Percentiles rank a stretch among this genome's conserved stretches.
phyloP scores from a whole-genome alignment of 2,329 filamentous ascomycete genomes.

The Phoma sp. region DNA sequence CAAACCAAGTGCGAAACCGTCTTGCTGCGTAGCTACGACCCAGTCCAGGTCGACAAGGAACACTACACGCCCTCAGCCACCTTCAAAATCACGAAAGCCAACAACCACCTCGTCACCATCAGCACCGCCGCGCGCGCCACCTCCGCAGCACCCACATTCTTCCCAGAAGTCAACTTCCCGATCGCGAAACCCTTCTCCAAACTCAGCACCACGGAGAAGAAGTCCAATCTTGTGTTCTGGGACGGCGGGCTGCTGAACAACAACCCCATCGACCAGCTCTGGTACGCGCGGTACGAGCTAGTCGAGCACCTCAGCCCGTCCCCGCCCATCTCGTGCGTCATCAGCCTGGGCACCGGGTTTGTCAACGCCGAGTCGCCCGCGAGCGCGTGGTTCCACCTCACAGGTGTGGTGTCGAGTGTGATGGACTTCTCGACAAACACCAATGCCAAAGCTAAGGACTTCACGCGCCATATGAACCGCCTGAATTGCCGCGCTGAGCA shows the following conservation, averaged over 20 bases:
- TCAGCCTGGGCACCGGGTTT: constrained; percentile 3
- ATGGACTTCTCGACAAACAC: constrained; percentile 1
- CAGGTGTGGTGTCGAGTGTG: neutral
- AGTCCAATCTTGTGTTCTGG: constrained; percentile 1
- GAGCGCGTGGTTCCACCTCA: neutral
- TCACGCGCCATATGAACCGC: neutral
- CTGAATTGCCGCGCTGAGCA: neutral
- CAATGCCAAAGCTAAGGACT: neutral
- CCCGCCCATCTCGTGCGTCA: constrained; percentile 3
- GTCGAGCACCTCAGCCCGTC: neutral
- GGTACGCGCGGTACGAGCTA: constrained; percentile 5
- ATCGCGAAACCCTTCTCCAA: neutral
- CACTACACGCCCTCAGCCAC: neutral
- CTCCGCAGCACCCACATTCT: constrained; percentile 5
- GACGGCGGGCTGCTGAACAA: constrained; percentile 11
- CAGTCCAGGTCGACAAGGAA: neutral
- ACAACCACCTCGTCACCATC: neutral
- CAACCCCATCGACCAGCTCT: constrained; percentile 9
- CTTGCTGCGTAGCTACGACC: neutral
- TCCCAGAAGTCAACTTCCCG: constrained; percentile 4
- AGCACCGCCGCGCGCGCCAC: constrained; percentile 3
- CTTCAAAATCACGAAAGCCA: neutral
- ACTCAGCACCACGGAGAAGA: neutral
- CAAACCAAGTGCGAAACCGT: constrained; percentile 3
- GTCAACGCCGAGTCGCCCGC: neutral